These are phyloP conservation scores for Rhodotorula diobovata DNA, from an alignment of 768 basidiomycete genomes.

Conservation along the genomic window DNA sequence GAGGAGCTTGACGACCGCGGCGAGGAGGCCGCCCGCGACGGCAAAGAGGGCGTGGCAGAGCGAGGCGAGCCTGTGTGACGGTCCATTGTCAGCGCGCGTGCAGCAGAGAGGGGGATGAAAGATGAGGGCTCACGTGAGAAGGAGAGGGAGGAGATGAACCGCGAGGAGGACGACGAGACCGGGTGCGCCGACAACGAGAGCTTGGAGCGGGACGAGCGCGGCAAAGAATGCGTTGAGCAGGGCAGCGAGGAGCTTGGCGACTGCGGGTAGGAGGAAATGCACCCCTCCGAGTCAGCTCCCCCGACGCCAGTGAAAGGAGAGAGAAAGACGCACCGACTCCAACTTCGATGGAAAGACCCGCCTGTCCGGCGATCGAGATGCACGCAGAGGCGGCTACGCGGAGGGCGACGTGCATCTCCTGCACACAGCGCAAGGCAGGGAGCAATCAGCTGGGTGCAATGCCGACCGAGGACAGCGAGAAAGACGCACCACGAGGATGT, in stretches of 20 bases:
- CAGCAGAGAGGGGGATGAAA: no score
- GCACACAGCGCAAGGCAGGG: neutral
- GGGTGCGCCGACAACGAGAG: neutral
- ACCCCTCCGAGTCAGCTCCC: neutral
- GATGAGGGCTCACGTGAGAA: neutral
- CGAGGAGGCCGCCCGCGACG: neutral
- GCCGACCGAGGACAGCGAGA: neutral
- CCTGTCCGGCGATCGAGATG: neutral
- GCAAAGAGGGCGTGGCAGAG: neutral
- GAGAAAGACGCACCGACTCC: neutral
- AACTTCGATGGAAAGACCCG: neutral
- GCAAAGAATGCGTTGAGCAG: neutral
- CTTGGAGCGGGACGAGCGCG: neutral
- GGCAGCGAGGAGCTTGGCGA: neutral
- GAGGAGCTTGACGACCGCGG: neutral
- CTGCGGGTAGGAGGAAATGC: neutral
- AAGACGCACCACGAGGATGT: neutral
- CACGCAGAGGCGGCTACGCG: neutral
- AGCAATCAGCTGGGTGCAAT: neutral
- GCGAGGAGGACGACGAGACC: neutral
- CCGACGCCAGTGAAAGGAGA: neutral
- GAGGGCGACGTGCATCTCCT: neutral
- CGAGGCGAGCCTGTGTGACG: neutral
- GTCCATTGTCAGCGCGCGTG: neutral
- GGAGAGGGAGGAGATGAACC: neutral